A percentile compares a stretch with the other conserved stretches of the same genome.
Evolutionary conservation across 108 stramenopile species (phyloP).

Genomic region (Cyclotella kingstonii): DNA sequence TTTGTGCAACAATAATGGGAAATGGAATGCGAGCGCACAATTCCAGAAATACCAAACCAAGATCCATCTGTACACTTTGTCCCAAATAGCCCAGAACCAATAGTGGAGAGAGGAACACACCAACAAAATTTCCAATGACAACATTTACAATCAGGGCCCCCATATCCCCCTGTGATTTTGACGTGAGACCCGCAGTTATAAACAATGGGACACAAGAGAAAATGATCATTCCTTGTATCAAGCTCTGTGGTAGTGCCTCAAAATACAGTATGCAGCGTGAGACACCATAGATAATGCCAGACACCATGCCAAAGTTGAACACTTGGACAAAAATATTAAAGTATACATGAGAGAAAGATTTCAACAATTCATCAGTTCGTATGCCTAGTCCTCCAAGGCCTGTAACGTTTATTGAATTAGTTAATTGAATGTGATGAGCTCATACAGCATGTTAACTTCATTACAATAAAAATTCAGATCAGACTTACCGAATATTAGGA

Average conservation of each 20-base stretch:
- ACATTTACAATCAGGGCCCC: constrained; percentile 78
- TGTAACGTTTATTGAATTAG: not conserved
- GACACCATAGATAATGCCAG: constrained; percentile 57
- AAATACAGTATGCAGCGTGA: constrained; percentile 45
- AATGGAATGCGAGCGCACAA: constrained; percentile 51
- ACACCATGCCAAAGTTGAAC: constrained; percentile 76
- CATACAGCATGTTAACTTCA: too few species aligned
- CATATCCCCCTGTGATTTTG: constrained; percentile 74
- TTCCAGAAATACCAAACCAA: constrained; percentile 51
- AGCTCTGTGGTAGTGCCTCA: constrained; percentile 37
- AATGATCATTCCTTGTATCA: constrained; percentile 82
- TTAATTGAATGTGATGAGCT: not conserved
- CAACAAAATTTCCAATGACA: constrained; percentile 60
- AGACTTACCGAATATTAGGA: constrained; percentile 68
- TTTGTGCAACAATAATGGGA: constrained; percentile 57
- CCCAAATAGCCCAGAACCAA: constrained; percentile 58
- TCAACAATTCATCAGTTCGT: constrained; percentile 77
- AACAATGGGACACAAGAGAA: constrained; percentile 74
- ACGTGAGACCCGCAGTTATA: constrained; percentile 83
- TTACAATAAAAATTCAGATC: not conserved
- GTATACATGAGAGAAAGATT: constrained; percentile 57
- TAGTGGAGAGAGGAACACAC: constrained; percentile 62
- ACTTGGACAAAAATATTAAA: constrained; percentile 80
- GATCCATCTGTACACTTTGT: constrained; percentile 36
- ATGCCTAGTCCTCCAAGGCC: constrained; percentile 72